Evolutionary conservation across 2,329 filamentous ascomycete genomes (phyloP), one percentile per base, ranked within the genome.

Genomic region (Pseudovirgaria hyperparasitica): DNA sequence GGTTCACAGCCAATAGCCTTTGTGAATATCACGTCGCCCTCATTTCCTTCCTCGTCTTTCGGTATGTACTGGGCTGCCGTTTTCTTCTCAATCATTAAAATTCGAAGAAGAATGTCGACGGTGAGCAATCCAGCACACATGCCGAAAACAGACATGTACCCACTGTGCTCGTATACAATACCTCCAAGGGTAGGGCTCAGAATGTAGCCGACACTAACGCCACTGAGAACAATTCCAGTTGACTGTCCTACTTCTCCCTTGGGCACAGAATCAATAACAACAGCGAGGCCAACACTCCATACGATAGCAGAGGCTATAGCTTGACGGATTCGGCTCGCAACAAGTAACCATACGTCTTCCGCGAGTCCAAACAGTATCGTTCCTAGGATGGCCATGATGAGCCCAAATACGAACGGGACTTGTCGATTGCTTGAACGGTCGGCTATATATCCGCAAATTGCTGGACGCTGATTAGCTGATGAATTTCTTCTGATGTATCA

Each of bases 221-320:
- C 31, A 17, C 27, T 31, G 30, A 37, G 35, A 3, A 33, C 32
- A 9, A 31, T 37, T 15, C 37, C 37, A 34, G 37, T 37, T 31
- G 31, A 39, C 22, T 36, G 16, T 2, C 35, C 35, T 4, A 37
- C 35, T 26, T 36, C 30, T 9, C 35, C 33, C 22, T 31, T 28
- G 9, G 25, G 27, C 6, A 39, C 29, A 3, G 31, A 32, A 18
- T 39, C 32, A 3, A 36, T 35, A 5, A 39, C 19, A 10, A 39
- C 32, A 10, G 37, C 37, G 7, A 39, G 31, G 6, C 33, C 37
- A 9, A 37, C 33, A 4, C 31, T 37, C 22, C 36, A 39, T 6
- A 37, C 25, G 10, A 39, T 38, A 0, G 37, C 36, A 6, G 32
- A 34, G 9, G 35, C 35, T 9, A 37, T 20, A 5, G 34, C 37